Evolutionary conservation across 1,284 basidiomycete genomes (phyloP).

Genomic region (Rhodofomes roseus): DNA sequence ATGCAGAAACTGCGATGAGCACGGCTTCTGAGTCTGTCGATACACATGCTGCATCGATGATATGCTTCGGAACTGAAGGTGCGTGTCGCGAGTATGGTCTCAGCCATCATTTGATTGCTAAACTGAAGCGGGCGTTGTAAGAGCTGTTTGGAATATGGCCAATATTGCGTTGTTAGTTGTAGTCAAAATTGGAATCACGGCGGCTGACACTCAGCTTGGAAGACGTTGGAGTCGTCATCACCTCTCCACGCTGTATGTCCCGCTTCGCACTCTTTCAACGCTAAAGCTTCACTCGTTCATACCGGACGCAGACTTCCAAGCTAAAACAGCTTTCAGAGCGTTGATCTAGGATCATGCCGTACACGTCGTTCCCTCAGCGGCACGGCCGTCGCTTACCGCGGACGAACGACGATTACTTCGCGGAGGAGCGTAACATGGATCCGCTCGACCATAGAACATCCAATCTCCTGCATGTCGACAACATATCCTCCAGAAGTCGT

Average conservation of each 20-base stretch:
- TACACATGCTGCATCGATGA: too few species aligned
- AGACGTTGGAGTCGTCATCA: background rate
- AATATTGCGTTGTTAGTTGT: background rate
- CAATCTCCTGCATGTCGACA: background rate
- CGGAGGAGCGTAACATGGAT: background rate
- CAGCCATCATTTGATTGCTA: too few species aligned
- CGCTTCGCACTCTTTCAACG: too few species aligned
- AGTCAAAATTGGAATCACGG: background rate
- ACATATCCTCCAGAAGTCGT: background rate
- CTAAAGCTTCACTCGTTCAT: too few species aligned
- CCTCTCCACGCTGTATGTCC: too few species aligned
- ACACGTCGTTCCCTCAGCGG: slow-evolving; percentile 13
- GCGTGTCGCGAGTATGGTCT: too few species aligned
- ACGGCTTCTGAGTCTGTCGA: too few species aligned
- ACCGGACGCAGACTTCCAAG: too few species aligned
- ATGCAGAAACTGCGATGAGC: too few species aligned
- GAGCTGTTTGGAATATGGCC: background rate
- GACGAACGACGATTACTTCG: background rate
- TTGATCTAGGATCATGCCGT: slow-evolving; percentile 10
- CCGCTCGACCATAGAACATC: background rate
- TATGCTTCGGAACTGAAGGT: too few species aligned
- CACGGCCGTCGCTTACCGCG: background rate
- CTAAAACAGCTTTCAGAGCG: background rate
- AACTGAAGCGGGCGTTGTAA: too few species aligned
- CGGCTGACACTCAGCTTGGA: background rate